Evolutionary conservation across 345 rosid species (phyloP).

Genomic region (Physaria fendleri): DNA sequence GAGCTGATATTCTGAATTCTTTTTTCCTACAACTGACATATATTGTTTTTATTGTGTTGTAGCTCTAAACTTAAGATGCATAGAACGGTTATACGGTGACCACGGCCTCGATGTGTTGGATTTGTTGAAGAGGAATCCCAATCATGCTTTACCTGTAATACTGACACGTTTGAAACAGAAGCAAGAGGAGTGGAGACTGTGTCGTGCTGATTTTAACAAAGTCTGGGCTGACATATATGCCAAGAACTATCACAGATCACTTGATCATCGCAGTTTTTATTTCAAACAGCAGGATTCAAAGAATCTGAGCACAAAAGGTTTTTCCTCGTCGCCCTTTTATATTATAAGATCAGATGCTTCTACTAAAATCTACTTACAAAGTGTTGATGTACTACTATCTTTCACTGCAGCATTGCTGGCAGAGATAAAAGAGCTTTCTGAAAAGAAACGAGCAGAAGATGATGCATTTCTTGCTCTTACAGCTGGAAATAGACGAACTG

Average conservation of each 20-base stretch:
- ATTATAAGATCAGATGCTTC: not conserved
- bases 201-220: slow-evolving; percentile 91
- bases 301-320: slow-evolving; percentile 92
- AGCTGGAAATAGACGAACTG: slow-evolving; percentile 65
- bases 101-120: slow-evolving; percentile 98
- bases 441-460: slow-evolving; percentile 71
- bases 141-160: slow-evolving; percentile 85
- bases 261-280: slow-evolving; percentile 96
- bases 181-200: slow-evolving; percentile 93
- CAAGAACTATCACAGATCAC: slow-evolving; percentile 92
- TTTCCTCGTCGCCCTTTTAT: not conserved
- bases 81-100: slow-evolving; percentile 93
- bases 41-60: slow-evolving; percentile 22
- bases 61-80: slow-evolving; percentile 89
- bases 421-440: slow-evolving; percentile 88
- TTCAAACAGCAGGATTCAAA: slow-evolving; percentile 96
- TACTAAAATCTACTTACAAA: not conserved
- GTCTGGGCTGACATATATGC: slow-evolving; percentile 96
- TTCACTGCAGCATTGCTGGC: slow-evolving; percentile 67
- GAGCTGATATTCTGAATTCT: not conserved
- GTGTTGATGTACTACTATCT: slow-evolving; percentile 9
- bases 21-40: slow-evolving; percentile 2
- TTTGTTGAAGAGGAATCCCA: slow-evolving; percentile 74
- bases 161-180: slow-evolving; percentile 94
- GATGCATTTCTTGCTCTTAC: slow-evolving; percentile 78